A percentile compares a stretch with the other conserved stretches of the same genome.
Evolutionary conservation across 2,329 filamentous ascomycete genomes (phyloP).

Genomic region (Penicillium corylophilum): DNA sequence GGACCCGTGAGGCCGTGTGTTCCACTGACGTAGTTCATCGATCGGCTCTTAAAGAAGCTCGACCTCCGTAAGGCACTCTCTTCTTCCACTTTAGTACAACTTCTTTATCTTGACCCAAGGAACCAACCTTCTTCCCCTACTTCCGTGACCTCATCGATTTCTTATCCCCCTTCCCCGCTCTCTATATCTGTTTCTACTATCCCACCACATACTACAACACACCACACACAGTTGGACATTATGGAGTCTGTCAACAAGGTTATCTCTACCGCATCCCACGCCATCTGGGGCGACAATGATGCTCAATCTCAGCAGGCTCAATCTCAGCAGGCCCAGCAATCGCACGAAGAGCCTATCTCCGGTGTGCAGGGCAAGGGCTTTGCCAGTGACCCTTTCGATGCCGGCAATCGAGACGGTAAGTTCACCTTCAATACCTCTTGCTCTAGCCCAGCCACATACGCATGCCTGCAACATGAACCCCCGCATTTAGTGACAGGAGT

Average conservation of each 20-base stretch:
- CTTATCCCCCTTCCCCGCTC: not conserved
- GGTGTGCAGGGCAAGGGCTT: conserved; percentile 67
- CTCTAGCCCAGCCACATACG: not conserved
- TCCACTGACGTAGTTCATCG: conserved; percentile 18
- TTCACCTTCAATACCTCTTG: not conserved
- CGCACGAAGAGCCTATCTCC: conserved; percentile 66
- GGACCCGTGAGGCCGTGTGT: not conserved
- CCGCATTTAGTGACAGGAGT: too few relatives aligned
- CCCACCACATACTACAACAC: not conserved
- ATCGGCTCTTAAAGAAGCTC: not conserved
- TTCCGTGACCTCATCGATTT: not conserved
- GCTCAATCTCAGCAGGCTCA: conserved; percentile 23
- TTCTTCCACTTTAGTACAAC: not conserved
- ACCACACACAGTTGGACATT: conserved; percentile 14
- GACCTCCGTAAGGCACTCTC: not conserved
- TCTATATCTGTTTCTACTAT: not conserved
- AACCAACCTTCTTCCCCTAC: not conserved
- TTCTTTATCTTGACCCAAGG: not conserved
- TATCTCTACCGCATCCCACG: conserved; percentile 50
- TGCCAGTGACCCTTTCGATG: conserved; percentile 72
- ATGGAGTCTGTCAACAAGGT: conserved; percentile 66
- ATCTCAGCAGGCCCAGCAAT: conserved; percentile 28
- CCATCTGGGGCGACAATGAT: conserved; percentile 48
- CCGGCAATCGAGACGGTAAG: conserved; percentile 68
- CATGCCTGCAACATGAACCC: too few relatives aligned